phyloP scores from a whole-genome alignment of 257 asterid species.

The Nicotiana noctiflora region DNA sequence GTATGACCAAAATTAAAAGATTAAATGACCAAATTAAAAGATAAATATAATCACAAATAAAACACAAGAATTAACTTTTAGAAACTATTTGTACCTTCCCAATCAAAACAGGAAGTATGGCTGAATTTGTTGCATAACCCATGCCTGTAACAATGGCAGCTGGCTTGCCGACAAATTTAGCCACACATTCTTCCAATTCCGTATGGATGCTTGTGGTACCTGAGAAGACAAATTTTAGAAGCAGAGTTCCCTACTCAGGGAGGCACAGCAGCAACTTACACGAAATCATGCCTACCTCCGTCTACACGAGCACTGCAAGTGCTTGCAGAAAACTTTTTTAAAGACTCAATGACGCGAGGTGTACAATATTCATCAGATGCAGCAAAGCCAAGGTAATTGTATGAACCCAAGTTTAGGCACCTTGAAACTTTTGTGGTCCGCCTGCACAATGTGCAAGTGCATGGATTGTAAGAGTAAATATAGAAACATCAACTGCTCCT shows the following conservation, averaged over 20 bases:
- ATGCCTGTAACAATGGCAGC: constrained; percentile 93
- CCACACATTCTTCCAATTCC: constrained; percentile 86
- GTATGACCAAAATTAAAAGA: constrained; percentile 17
- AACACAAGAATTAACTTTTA: neutral
- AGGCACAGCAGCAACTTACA: neutral
- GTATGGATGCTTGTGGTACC: constrained; percentile 77
- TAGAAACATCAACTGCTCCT: neutral
- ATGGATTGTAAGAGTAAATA: neutral
- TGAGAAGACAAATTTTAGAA: constrained; percentile 22
- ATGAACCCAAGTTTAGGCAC: constrained; percentile 96
- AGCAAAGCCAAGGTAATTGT: constrained; percentile 97
- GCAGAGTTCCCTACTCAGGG: neutral
- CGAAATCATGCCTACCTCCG: constrained; percentile 58
- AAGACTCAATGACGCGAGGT: constrained; percentile 85
- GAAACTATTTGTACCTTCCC: constrained; percentile 60
- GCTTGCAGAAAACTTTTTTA: constrained; percentile 74
- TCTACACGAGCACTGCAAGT: constrained; percentile 93
- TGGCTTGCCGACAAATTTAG: constrained; percentile 82
- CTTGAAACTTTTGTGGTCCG: constrained; percentile 56
- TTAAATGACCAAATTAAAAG: constrained; percentile 12
- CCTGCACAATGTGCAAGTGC: constrained; percentile 37
- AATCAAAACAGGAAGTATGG: constrained; percentile 79
- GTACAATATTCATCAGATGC: constrained; percentile 98
- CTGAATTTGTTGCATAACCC: constrained; percentile 97
- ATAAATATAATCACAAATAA: neutral